These are phyloP conservation scores for Tylopilus vinaceipallidus DNA, from an alignment of 768 basidiomycete genomes.

Conservation along the genomic window DNA sequence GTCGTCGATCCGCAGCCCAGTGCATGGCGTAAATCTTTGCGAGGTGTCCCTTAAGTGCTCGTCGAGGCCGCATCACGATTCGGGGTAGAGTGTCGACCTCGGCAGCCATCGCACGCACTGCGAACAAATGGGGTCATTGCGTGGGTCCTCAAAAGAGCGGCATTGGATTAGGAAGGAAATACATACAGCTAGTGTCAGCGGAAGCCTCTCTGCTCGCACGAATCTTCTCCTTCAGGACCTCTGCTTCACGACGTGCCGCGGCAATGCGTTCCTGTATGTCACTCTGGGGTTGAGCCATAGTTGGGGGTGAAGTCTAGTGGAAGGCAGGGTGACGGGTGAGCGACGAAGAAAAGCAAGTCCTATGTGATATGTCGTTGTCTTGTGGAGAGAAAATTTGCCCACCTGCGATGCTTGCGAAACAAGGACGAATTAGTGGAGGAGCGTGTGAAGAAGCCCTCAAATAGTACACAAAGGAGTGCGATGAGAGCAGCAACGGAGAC, in stretches of 20 bases:
- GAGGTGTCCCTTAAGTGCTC: slow-evolving; percentile 93
- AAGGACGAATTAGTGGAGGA: slow-evolving; percentile 24
- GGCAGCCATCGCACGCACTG: slow-evolving; percentile 97
- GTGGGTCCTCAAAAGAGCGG: slow-evolving; percentile 1
- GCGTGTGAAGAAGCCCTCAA: slow-evolving; percentile 27
- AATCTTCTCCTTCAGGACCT: slow-evolving; percentile 98
- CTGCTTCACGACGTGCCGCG: slow-evolving; percentile 94
- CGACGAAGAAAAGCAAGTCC: not conserved
- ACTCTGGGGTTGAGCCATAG: slow-evolving; percentile 77
- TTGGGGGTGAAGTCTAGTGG: slow-evolving; percentile 10
- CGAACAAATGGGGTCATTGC: slow-evolving; percentile 14
- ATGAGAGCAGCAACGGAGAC: slow-evolving; percentile 7
- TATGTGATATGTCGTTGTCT: slow-evolving; percentile 6
- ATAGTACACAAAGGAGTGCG: slow-evolving; percentile 13
- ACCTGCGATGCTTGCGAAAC: slow-evolving; percentile 31
- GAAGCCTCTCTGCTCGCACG: slow-evolving; percentile 93
- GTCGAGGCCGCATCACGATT: slow-evolving; percentile 94
- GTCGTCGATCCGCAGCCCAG: slow-evolving; percentile 95
- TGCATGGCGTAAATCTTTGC: slow-evolving; percentile 99
- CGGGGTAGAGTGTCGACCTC: slow-evolving; percentile 95
- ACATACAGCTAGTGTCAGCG: slow-evolving; percentile 95
- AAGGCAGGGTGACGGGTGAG: not conserved
- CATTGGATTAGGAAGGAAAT: slow-evolving; percentile 1
- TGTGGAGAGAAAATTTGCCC: slow-evolving; percentile 25
- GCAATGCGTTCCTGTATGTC: slow-evolving; percentile 93